These are phyloP conservation scores for Boehmeria nivea DNA, from an alignment of 306 rosid species.

Conservation along the genomic window DNA sequence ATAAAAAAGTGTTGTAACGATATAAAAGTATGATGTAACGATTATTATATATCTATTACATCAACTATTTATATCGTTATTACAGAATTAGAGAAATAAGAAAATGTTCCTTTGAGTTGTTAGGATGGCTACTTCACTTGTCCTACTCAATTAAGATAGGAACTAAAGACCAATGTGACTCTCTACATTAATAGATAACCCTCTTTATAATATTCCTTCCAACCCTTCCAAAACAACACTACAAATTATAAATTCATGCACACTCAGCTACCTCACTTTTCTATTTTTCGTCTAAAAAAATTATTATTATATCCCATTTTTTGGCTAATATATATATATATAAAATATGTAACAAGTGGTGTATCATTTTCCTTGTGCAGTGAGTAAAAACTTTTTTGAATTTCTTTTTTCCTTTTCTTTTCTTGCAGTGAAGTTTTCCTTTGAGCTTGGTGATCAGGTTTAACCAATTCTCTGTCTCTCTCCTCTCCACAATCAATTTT, in stretches of 20 bases:
- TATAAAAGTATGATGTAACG: too few species aligned
- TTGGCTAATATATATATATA: too few species aligned
- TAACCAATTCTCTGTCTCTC: conserved; percentile 3
- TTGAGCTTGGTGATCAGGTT: not conserved
- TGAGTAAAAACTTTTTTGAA: not conserved
- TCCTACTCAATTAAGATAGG: conserved; percentile 10
- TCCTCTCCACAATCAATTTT: conserved; percentile 5
- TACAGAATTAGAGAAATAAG: conserved; percentile 19
- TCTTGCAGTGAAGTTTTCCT: conserved; percentile 6
- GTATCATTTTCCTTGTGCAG: conserved; percentile 6
- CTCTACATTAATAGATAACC: conserved; percentile 3
- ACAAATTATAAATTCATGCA: conserved; percentile 1
- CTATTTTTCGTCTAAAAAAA: not conserved
- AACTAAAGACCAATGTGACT: too few species aligned
- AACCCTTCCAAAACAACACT: not conserved
- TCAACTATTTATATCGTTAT: too few species aligned
- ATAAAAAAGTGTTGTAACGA: too few species aligned
- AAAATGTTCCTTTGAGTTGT: conserved; percentile 34
- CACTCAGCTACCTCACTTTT: not conserved
- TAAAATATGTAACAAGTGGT: not conserved
- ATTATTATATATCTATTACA: too few species aligned
- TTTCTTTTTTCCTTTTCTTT: not conserved
- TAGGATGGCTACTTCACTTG: conserved; percentile 29
- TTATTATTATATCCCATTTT: too few species aligned
- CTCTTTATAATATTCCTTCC: not conserved